phyloP scores from a whole-genome alignment of 306 rosid species.

The Alnus glutinosa region DNA sequence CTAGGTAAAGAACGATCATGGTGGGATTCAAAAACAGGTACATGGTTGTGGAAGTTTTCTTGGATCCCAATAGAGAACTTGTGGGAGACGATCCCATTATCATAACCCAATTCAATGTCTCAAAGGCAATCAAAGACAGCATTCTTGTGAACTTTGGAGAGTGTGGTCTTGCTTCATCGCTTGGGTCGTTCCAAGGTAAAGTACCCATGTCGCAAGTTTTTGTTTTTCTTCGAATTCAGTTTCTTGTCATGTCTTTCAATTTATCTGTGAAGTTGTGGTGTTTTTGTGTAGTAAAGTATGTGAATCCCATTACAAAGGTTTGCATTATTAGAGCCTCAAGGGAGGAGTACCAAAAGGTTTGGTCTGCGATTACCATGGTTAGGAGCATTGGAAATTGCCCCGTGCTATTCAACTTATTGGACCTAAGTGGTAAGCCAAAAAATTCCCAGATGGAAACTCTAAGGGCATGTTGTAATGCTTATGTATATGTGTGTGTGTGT shows the following conservation, averaged over 20 bases:
- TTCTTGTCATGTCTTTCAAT: neutral
- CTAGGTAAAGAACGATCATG: constrained; percentile 44
- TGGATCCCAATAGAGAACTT: constrained; percentile 70
- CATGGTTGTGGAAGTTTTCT: constrained; percentile 71
- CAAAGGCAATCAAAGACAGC: constrained; percentile 70
- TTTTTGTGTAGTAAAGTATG: constrained; percentile 61
- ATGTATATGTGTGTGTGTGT: neutral
- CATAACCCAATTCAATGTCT: constrained; percentile 62
- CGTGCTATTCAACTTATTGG: constrained; percentile 64
- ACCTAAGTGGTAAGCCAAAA: constrained; percentile 57
- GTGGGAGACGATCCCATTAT: constrained; percentile 52
- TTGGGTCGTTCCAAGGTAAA: constrained; percentile 75
- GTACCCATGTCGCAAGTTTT: neutral
- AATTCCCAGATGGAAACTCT: neutral
- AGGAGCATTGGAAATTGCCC: constrained; percentile 61
- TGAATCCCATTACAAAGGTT: constrained; percentile 72
- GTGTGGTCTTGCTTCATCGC: constrained; percentile 79
- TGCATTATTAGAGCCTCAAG: constrained; percentile 74
- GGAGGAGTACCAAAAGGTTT: constrained; percentile 70
- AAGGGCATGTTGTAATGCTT: neutral
- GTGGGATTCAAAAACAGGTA: constrained; percentile 79
- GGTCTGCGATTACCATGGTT: constrained; percentile 80
- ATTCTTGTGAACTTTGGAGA: constrained; percentile 76
- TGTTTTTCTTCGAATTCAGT: neutral
- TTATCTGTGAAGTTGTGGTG: neutral